Base-by-base conservation (phyloP, 169 alveolate species). In the Theileria sp. region DNA sequence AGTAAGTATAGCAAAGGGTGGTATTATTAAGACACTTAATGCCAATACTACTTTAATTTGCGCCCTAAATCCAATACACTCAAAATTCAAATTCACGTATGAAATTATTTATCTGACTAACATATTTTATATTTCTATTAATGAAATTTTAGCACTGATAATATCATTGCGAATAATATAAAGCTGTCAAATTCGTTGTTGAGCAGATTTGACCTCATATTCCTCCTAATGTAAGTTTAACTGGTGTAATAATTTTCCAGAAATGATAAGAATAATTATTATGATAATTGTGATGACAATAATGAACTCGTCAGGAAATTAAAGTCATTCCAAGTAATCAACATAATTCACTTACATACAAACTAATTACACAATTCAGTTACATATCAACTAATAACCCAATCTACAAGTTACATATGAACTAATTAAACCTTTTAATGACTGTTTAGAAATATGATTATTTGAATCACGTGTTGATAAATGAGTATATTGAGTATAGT, bases 1-100 rank as follows among this genome's bases (percentile, higher is more conserved):
- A 25, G 94, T 93, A 49, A 77, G 91, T 60, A 86, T 92, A 19
- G 92, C 94, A 13, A 91, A 93, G 73, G 96, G 92, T 49, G 96
- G 96, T 1, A 75, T 93, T 7, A 80, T 86, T 0, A 83, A 93
- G 70, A 92, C 87, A 51, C 89, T 88, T 54, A 94, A 65, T 83
- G 92, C 92, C 25, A 38, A 80, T 56, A 78, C 89, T 30, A 81
- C 93, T 13, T 79, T 88, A n/a, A 80, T 88, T 19, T 82, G 88
- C 19, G 93, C 93, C n/a, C 66, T 88, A n/a, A 88, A 88, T 77
- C 93, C 93, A 13, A 77, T 69, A 58, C 84, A 79, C 44, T 91
- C 91, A 19, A 87, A 87, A 76, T 87, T 80, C 70, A 84, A 82
- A 26, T 87, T 75, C 36, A 28, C 15, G 60, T 66, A 38, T 19